Evolutionary conservation across 2,329 filamentous ascomycete species (phyloP).

Genomic region (Ascochyta lentis): DNA sequence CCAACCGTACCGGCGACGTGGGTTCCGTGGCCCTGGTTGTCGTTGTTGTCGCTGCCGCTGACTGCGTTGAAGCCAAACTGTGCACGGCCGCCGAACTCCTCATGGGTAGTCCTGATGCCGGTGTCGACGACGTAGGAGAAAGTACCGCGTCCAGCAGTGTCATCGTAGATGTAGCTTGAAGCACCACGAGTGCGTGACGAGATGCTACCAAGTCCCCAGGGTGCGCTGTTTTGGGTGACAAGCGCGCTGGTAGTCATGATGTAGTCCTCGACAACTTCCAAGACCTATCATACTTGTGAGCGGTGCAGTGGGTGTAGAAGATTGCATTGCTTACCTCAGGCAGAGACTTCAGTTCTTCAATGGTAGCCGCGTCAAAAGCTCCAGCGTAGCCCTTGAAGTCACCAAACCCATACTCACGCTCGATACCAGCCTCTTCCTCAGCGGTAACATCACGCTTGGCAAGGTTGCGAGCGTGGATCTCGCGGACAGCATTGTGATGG

Average conservation of each 20-base stretch:
- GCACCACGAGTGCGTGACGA: conserved; percentile 31
- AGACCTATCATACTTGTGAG: conserved; percentile 20
- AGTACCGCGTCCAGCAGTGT: conserved; percentile 30
- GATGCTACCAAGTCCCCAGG: conserved; percentile 42
- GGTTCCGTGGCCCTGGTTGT: conserved; percentile 42
- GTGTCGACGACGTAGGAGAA: conserved; percentile 68
- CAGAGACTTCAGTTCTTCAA: conserved; percentile 38
- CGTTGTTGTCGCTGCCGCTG: conserved; percentile 21
- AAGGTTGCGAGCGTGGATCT: conserved; percentile 40
- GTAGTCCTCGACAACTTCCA: conserved; percentile 36
- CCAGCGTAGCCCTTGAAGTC: conserved; percentile 43
- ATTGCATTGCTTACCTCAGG: conserved; percentile 28
- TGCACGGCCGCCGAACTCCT: conserved; percentile 42
- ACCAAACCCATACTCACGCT: conserved; percentile 39
- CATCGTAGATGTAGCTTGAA: conserved; percentile 37
- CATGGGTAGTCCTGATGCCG: conserved; percentile 64
- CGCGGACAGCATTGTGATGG: conserved; percentile 36
- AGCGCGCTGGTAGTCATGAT: conserved; percentile 34
- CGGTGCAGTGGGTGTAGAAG: not conserved
- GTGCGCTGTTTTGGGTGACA: conserved; percentile 28
- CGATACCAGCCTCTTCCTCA: conserved; percentile 26
- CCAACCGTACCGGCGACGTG: conserved; percentile 45
- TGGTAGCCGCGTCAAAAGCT: conserved; percentile 37
- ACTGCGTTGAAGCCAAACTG: conserved; percentile 40
- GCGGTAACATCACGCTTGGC: conserved; percentile 24